Evolutionary conservation across 2,329 filamentous ascomycete genomes (phyloP).

Genomic region (Aspergillus sp.): DNA sequence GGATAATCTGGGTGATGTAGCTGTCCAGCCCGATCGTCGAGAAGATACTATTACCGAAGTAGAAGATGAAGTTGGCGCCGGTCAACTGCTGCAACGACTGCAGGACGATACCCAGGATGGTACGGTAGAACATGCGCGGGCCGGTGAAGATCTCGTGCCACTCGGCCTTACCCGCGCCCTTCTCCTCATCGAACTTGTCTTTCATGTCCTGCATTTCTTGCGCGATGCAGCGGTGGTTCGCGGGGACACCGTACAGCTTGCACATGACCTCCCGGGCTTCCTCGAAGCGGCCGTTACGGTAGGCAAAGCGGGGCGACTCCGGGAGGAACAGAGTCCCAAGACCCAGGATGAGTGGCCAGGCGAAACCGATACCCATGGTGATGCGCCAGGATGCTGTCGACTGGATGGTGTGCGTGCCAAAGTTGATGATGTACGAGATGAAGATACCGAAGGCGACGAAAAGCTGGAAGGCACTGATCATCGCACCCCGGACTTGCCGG

Average conservation of each 20-base stretch:
- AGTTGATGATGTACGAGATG: conserved; percentile 43
- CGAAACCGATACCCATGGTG: conserved; percentile 51
- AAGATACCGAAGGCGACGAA: conserved; percentile 45
- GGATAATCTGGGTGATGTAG: conserved; percentile 60
- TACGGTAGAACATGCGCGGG: conserved; percentile 42
- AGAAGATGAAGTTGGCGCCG: conserved; percentile 45
- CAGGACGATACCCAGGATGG: conserved; percentile 37
- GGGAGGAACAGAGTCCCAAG: conserved; percentile 49
- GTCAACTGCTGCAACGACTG: conserved; percentile 44
- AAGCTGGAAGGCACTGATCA: conserved; percentile 42
- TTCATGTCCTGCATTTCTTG: conserved; percentile 53
- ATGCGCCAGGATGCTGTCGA: conserved; percentile 43
- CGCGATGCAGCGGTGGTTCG: conserved; percentile 48
- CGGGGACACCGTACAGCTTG: conserved; percentile 47
- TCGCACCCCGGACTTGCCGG: conserved; percentile 40
- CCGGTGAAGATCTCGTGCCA: conserved; percentile 41
- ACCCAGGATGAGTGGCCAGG: conserved; percentile 49
- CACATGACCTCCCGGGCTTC: conserved; percentile 46
- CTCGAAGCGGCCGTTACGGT: conserved; percentile 46
- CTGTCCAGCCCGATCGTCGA: conserved; percentile 56
- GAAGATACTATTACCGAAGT: conserved; percentile 55
- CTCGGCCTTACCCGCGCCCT: conserved; percentile 30
- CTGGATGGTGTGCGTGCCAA: conserved; percentile 33
- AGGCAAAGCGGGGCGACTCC: conserved; percentile 53
- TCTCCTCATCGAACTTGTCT: conserved; percentile 50